A percentile compares a stretch with the other conserved stretches of the same genome.
phyloP scores from a whole-genome alignment of 495 filamentous ascomycete genomes.

The Diplogelasinospora grovesii region DNA sequence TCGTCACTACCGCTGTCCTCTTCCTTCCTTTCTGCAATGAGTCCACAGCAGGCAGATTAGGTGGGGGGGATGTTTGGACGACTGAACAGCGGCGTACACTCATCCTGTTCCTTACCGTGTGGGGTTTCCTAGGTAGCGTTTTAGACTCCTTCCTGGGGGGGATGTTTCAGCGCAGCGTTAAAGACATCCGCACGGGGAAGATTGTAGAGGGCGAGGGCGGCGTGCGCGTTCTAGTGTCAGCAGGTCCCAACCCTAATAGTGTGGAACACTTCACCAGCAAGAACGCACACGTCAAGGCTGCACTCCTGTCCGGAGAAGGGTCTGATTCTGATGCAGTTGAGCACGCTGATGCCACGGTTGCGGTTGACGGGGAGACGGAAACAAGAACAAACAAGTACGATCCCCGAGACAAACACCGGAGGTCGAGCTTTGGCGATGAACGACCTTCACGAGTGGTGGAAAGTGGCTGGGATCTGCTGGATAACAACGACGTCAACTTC shows the following conservation, averaged over 20 bases:
- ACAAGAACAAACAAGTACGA: constrained; percentile 30
- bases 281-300: constrained; percentile 33
- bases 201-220: constrained; percentile 86
- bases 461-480: constrained; percentile 68
- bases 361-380: constrained; percentile 18
- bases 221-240: constrained; percentile 55
- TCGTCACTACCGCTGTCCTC: constrained; percentile 57
- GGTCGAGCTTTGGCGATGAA: constrained; percentile 44
- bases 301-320: constrained; percentile 27
- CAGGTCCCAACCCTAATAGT: constrained; percentile 13
- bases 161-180: constrained; percentile 76
- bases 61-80: constrained; percentile 38
- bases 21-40: constrained; percentile 63
- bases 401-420: constrained; percentile 34
- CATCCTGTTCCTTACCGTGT: constrained; percentile 55
- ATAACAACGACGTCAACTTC: constrained; percentile 92
- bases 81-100: constrained; percentile 46
- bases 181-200: constrained; percentile 75
- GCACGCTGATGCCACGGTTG: constrained; percentile 19
- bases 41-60: constrained; percentile 22
- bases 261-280: constrained; percentile 11
- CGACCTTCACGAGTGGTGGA: constrained; percentile 66
- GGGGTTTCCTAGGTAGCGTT: constrained; percentile 71
- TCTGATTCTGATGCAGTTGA: constrained; percentile 25
- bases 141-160: constrained; percentile 85